phyloP scores from a whole-genome alignment of 805 yeast species.

The Metschnikowia amazonensis region DNA sequence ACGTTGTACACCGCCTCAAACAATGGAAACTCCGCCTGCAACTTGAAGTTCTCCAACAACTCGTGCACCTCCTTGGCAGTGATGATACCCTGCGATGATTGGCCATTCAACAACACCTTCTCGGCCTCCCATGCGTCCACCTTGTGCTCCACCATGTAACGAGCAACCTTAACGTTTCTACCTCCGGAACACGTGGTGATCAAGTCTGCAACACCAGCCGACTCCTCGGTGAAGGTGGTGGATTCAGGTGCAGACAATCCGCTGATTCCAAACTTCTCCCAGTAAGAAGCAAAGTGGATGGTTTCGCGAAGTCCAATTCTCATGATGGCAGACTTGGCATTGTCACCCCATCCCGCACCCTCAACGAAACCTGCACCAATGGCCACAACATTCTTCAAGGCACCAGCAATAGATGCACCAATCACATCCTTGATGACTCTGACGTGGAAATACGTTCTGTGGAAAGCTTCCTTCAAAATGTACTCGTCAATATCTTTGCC shows the following conservation, averaged over 20 bases:
- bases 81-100: conserved; percentile 44
- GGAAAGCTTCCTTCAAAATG: conserved; percentile 42
- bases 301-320: conserved; percentile 43
- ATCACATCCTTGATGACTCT: conserved; percentile 43
- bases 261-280: conserved; percentile 21
- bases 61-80: conserved; percentile 47
- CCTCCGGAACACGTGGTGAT: conserved; percentile 48
- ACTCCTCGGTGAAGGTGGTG: conserved; percentile 41
- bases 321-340: conserved; percentile 47
- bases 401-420: conserved; percentile 46
- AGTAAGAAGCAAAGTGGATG: conserved; percentile 36
- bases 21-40: conserved; percentile 38
- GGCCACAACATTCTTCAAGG: conserved; percentile 45
- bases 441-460: conserved; percentile 46
- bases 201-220: conserved; percentile 47
- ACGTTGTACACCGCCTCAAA: conserved; percentile 45
- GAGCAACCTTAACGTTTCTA: conserved; percentile 45
- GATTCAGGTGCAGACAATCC: conserved; percentile 34
- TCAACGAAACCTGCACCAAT: conserved; percentile 46
- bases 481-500: conserved; percentile 40
- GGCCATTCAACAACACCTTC: conserved; percentile 43
- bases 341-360: conserved; percentile 49
- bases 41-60: conserved; percentile 34
- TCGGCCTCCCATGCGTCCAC: conserved; percentile 42
- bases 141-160: conserved; percentile 43